phyloP scores from a whole-genome alignment of 2,329 filamentous ascomycete genomes.

The Cytospora schulzeri region DNA sequence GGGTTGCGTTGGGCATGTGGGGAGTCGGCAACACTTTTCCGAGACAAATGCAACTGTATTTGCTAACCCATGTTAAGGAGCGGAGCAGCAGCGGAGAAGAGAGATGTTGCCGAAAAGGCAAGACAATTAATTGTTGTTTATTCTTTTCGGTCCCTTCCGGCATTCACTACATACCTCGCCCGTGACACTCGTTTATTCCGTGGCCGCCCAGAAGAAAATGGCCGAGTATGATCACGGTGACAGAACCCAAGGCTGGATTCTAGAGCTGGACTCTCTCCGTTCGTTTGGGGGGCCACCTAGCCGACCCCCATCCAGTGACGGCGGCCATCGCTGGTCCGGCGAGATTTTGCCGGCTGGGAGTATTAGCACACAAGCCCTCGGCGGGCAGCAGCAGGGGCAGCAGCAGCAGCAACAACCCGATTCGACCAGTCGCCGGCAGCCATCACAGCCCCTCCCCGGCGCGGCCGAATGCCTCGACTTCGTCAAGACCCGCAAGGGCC shows the following conservation, averaged over 20 bases:
- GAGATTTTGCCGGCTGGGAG: conserved; percentile 19
- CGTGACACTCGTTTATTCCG: not conserved
- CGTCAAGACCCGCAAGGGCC: conserved; percentile 12
- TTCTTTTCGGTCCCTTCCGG: not conserved
- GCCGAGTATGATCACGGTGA: conserved; percentile 5
- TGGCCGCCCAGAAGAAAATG: not conserved
- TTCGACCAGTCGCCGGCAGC: not conserved
- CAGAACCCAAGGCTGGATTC: conserved; percentile 25
- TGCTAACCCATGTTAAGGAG: not conserved
- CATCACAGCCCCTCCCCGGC: conserved; percentile 23
- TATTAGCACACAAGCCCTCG: conserved; percentile 11
- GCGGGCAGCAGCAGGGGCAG: not conserved
- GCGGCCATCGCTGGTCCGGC: conserved; percentile 11
- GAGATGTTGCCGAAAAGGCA: not conserved
- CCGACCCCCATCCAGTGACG: conserved; percentile 7
- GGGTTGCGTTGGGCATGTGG: not conserved
- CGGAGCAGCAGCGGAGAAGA: no score
- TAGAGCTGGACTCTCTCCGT: conserved; percentile 22
- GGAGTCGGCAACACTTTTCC: not conserved
- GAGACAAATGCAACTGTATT: not conserved
- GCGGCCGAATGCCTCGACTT: conserved; percentile 24
- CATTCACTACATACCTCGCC: not conserved
- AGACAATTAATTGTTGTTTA: not conserved
- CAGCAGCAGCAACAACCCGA: not conserved
- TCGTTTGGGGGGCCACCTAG: conserved; percentile 18